Evolutionary conservation across 371 early-diverging fungal genomes (phyloP).

Genomic region (Rhizomucor pusillus): DNA sequence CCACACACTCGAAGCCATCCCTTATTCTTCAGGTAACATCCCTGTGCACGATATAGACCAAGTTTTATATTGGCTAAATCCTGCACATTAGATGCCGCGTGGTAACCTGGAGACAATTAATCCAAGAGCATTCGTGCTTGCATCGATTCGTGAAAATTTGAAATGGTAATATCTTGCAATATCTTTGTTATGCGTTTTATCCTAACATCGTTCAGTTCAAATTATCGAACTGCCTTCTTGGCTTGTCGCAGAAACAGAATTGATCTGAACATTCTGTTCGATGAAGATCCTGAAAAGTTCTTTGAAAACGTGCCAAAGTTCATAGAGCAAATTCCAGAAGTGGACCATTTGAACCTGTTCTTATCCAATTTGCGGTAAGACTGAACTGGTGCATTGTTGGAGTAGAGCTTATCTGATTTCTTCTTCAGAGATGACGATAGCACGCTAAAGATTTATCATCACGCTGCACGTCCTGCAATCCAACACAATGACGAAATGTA

Average conservation of each 20-base stretch:
- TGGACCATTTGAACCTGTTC: slow-evolving; percentile 90
- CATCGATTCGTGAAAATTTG: slow-evolving; percentile 71
- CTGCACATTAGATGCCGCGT: slow-evolving; percentile 74
- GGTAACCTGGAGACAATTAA: slow-evolving; percentile 96
- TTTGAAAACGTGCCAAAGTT: slow-evolving; percentile 64
- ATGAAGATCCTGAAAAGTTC: slow-evolving; percentile 73
- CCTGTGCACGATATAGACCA: background rate
- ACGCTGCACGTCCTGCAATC: slow-evolving; percentile 11
- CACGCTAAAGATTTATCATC: slow-evolving; percentile 62
- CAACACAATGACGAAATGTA: too few species aligned
- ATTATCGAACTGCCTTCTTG: slow-evolving; percentile 81
- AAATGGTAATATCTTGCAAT: slow-evolving; percentile 34
- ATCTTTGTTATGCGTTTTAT: too few species aligned
- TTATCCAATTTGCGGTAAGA: slow-evolving; percentile 72
- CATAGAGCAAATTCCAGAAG: slow-evolving; percentile 75
- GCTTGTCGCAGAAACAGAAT: slow-evolving; percentile 89
- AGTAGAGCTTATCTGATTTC: background rate
- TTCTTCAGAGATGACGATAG: slow-evolving; percentile 63
- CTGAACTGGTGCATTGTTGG: too few species aligned
- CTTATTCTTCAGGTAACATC: slow-evolving; percentile 81
- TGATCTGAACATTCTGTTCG: slow-evolving; percentile 88
- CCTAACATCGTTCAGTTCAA: slow-evolving; percentile 27
- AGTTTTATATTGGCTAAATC: background rate
- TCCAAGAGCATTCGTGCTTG: slow-evolving; percentile 90
- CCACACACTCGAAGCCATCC: slow-evolving; percentile 65